Conservation (phyloP, 1,139 yeast species). For the Geotrichum phurueaensis region DNA sequence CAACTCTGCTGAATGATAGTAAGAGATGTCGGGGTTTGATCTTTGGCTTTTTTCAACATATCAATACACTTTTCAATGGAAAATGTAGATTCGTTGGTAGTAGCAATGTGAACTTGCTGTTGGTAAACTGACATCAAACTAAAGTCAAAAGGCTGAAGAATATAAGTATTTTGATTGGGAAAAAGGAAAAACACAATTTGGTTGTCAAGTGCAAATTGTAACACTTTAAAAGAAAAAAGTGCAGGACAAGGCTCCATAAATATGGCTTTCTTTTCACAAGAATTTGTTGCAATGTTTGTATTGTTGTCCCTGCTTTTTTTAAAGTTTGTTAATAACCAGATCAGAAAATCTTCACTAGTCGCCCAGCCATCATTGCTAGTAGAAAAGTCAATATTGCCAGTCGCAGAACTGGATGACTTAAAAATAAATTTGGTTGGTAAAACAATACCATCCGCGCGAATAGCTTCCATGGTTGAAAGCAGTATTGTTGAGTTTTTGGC, state of each 20-base stretch:
- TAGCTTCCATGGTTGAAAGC: conserved; percentile 2
- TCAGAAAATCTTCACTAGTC: too few relatives aligned
- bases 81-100: not conserved
- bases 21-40: not conserved
- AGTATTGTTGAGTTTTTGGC: not conserved
- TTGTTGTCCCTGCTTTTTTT: not conserved
- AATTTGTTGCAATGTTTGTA: not conserved
- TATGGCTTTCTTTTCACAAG: not conserved
- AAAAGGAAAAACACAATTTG: conserved; percentile 12
- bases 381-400: too few relatives aligned
- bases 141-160: too few relatives aligned
- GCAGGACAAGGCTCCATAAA: conserved; percentile 11
- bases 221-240: conserved; percentile 13
- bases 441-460: not conserved
- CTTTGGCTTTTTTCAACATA: not conserved
- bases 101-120: too few relatives aligned
- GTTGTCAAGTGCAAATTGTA: conserved; percentile 14
- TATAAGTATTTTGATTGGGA: not conserved
- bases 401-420: too few relatives aligned
- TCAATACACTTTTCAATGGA: not conserved
- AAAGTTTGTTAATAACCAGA: not conserved
- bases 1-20: too few relatives aligned
- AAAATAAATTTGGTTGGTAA: not conserved
- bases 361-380: not conserved
- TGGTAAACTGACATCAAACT: too few relatives aligned